Evolutionary conservation across 495 filamentous ascomycete species (phyloP).

Genomic region (Penicillium samsonianum): DNA sequence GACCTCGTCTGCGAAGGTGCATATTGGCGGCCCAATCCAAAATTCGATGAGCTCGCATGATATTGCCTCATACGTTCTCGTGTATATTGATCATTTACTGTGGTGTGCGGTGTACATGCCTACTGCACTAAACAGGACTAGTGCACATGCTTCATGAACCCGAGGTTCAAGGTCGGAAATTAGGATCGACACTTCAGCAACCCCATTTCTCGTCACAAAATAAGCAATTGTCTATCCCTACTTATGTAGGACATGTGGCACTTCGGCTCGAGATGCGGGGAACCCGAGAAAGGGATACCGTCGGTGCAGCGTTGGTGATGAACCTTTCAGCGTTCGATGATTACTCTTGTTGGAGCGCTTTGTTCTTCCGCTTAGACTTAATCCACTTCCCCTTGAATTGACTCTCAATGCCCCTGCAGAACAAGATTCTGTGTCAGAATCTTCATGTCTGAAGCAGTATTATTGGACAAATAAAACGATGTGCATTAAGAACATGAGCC

Average conservation of each 20-base stretch:
- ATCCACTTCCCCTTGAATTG: not conserved
- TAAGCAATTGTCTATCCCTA: not conserved
- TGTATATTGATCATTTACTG: not conserved
- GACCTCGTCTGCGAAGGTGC: not conserved
- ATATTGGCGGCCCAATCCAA: not conserved
- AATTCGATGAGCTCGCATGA: not conserved
- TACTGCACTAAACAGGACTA: not conserved
- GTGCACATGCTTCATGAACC: not conserved
- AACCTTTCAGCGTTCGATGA: not conserved
- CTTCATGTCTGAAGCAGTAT: too few relatives aligned
- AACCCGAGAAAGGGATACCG: not conserved
- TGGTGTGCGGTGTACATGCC: too few relatives aligned
- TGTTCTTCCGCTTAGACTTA: not conserved
- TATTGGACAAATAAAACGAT: too few relatives aligned
- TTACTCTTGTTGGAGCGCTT: not conserved
- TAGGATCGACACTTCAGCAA: not conserved
- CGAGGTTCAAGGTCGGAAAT: not conserved
- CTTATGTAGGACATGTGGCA: not conserved
- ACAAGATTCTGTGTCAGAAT: too few relatives aligned
- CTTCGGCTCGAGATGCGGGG: not conserved
- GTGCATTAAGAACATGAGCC: too few relatives aligned
- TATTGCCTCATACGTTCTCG: not conserved
- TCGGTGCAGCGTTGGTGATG: not conserved
- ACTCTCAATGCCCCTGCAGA: not conserved
- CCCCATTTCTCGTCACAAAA: not conserved